Conservation (phyloP, 257 asterid species). For the Linaria vulgaris region DNA sequence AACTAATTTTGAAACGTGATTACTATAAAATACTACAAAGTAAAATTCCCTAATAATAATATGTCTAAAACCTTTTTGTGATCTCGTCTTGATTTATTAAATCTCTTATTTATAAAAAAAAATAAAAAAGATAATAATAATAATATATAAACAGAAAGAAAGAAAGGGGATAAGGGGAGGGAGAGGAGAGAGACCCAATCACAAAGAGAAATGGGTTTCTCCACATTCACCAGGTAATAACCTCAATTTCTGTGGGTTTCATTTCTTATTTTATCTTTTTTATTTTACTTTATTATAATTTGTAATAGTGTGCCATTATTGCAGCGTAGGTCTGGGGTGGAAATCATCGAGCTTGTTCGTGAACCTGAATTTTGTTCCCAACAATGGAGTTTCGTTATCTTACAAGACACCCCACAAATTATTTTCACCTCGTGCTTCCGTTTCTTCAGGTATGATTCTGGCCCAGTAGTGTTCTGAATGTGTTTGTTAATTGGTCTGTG, state of each 20-base stretch:
- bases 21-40: no score
- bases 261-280: constrained; percentile 2
- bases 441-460: constrained; percentile 44
- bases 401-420: constrained; percentile 30
- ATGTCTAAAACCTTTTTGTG: no score
- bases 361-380: constrained; percentile 31
- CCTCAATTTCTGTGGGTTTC: no score
- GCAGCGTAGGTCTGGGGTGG: constrained; percentile 43
- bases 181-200: constrained; percentile 18
- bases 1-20: no score
- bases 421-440: constrained; percentile 42
- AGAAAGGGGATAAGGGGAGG: constrained; percentile 28
- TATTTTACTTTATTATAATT: not conserved
- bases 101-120: no score
- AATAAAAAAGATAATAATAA: no score
- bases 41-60: no score
- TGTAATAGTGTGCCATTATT: constrained; percentile 15
- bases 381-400: constrained; percentile 18
- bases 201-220: constrained; percentile 38
- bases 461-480: constrained; percentile 10
- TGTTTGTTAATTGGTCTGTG: constrained; percentile 10
- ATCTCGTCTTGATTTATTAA: no score
- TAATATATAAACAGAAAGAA: not conserved
- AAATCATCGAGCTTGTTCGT: constrained; percentile 54
- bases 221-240: constrained; percentile 44